Conservation (phyloP, 1,284 basidiomycete genomes). For the Leccinum cinnamomeum region DNA sequence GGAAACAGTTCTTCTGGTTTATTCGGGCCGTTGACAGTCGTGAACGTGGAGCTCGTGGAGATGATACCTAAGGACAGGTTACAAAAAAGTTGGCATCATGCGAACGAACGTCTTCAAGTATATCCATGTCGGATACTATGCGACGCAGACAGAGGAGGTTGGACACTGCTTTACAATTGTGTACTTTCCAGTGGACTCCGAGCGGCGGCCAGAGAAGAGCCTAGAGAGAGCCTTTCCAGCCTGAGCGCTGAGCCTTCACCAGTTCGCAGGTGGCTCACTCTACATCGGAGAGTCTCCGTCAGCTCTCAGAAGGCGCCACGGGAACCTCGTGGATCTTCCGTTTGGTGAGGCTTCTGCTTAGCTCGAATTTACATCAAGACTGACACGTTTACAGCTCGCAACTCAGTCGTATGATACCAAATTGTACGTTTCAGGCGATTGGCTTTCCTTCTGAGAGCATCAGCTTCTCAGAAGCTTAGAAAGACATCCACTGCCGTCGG, state of each 20-base stretch:
- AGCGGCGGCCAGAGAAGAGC: background rate
- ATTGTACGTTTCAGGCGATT: background rate
- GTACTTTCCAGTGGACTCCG: background rate
- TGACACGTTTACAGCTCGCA: background rate
- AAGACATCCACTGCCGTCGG: slow-evolving; percentile 1
- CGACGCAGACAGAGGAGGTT: background rate
- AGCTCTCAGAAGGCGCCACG: background rate
- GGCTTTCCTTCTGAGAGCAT: background rate
- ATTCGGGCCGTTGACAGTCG: background rate
- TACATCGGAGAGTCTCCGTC: background rate
- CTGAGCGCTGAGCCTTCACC: no score
- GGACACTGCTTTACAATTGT: no score
- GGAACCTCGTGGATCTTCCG: background rate
- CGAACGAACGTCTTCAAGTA: background rate
- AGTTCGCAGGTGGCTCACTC: background rate
- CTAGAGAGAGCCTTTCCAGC: background rate
- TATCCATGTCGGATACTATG: no score
- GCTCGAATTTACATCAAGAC: background rate
- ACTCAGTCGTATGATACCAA: background rate
- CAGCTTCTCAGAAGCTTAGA: background rate
- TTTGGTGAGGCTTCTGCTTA: background rate
- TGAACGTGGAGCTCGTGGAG: background rate
- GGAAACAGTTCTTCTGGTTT: background rate
- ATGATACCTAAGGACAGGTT: background rate
- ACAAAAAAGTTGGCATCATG: background rate